These are phyloP conservation scores for Rosa lucieae DNA, from an alignment of 306 rosid species.

Conservation along the genomic window DNA sequence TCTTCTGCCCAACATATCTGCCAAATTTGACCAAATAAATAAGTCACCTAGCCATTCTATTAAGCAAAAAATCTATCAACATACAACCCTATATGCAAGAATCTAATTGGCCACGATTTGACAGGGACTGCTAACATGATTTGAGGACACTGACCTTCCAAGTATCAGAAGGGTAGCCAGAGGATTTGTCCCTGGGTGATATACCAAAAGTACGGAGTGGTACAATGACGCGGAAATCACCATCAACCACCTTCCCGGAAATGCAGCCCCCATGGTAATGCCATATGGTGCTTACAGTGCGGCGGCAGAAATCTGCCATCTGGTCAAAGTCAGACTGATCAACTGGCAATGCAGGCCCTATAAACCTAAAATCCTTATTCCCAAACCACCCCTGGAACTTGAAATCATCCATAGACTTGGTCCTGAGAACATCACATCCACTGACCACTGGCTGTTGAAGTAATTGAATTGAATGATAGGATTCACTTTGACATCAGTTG, in stretches of 20 bases:
- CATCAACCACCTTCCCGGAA: slow-evolving; percentile 51
- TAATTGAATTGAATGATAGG: slow-evolving; percentile 78
- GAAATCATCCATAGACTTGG: slow-evolving; percentile 60
- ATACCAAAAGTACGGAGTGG: slow-evolving; percentile 65
- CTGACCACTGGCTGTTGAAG: slow-evolving; percentile 37
- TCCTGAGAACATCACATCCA: slow-evolving; percentile 56
- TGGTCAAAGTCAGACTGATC: slow-evolving; percentile 27
- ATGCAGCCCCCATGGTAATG: no score
- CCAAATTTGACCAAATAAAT: slow-evolving; percentile 19
- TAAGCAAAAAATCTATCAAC: not conserved
- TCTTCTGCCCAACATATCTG: slow-evolving; percentile 60
- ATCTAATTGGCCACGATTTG: no score
- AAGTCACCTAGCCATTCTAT: slow-evolving; percentile 1
- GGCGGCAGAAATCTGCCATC: slow-evolving; percentile 65
- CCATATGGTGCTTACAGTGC: slow-evolving; percentile 75
- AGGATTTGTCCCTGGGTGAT: slow-evolving; percentile 86
- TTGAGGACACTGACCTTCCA: slow-evolving; percentile 42
- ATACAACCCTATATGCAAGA: no score
- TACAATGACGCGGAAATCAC: slow-evolving; percentile 38
- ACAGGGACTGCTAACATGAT: no score
- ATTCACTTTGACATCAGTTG: slow-evolving; percentile 45
- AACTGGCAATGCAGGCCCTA: slow-evolving; percentile 68
- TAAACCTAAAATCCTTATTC: slow-evolving; percentile 51
- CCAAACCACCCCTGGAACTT: slow-evolving; percentile 58
- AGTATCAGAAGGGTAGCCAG: slow-evolving; percentile 89